Conservation (phyloP, 257 asterid species). For the Primulina huaijiensis region DNA sequence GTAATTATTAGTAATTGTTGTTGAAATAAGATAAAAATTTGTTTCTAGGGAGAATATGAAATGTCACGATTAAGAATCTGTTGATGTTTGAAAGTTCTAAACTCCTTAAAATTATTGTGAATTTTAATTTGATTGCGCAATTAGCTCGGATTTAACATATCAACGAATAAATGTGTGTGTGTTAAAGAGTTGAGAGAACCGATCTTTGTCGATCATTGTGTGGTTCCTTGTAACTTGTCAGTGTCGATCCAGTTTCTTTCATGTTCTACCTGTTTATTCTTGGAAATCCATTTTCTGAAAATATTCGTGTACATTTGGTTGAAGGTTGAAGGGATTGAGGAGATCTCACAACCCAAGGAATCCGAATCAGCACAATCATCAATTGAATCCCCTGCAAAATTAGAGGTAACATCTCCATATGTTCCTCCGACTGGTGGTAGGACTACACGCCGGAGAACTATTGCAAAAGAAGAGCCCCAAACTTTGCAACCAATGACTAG, state of each 20-base stretch:
- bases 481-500: slow-evolving; percentile 36
- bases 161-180: too few species aligned
- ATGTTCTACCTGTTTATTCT: background rate
- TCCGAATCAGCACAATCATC: slow-evolving; percentile 48
- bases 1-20: too few species aligned
- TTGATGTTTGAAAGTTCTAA: background rate
- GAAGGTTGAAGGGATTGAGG: slow-evolving; percentile 86
- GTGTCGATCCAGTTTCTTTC: background rate
- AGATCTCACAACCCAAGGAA: slow-evolving; percentile 34
- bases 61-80: too few species aligned
- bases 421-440: slow-evolving; percentile 52
- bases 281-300: background rate
- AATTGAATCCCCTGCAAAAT: slow-evolving; percentile 46
- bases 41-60: too few species aligned
- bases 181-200: too few species aligned
- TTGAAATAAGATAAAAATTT: too few species aligned
- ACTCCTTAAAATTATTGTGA: background rate
- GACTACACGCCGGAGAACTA: slow-evolving; percentile 42
- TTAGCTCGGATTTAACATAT: background rate
- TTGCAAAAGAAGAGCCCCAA: slow-evolving; percentile 32
- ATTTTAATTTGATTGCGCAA: background rate
- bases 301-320: background rate
- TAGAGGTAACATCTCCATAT: slow-evolving; percentile 45
- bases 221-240: background rate
- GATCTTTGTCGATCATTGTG: background rate